Conservation (phyloP, 2,329 filamentous ascomycete species). For the Diaporthe sp. region DNA sequence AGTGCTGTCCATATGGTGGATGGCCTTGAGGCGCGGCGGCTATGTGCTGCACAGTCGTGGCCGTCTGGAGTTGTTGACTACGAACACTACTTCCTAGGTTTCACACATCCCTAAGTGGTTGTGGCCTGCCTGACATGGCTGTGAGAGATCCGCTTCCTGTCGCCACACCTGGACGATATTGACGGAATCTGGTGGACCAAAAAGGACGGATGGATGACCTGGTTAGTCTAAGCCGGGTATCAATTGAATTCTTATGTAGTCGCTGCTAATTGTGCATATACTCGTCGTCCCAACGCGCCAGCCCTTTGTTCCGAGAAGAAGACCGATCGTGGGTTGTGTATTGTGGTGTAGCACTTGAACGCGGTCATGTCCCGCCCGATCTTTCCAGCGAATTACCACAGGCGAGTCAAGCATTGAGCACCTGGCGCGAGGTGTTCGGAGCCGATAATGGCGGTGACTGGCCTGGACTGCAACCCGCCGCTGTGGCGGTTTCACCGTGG, state of each 20-base stretch:
- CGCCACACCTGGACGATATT: neutral
- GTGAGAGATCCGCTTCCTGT: neutral
- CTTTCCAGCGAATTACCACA: neutral
- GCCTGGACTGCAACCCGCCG: conserved; percentile 33
- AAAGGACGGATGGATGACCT: neutral
- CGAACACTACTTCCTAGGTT: neutral
- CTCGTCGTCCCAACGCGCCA: neutral
- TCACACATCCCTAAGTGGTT: neutral
- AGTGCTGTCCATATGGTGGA: neutral
- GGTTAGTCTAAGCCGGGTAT: neutral
- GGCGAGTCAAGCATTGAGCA: neutral
- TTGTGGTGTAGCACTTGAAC: neutral
- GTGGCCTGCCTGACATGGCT: neutral
- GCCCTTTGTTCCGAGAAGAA: neutral
- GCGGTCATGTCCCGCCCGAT: neutral
- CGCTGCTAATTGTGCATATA: neutral
- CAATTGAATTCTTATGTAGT: neutral
- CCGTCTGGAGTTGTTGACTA: too few species aligned
- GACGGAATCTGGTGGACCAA: neutral
- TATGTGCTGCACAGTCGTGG: neutral
- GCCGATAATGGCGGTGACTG: conserved; percentile 5
- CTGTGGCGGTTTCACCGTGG: conserved; percentile 39
- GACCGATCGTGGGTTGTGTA: neutral
- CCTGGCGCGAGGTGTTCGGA: neutral
- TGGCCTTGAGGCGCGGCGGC: neutral